A percentile compares a stretch with the other conserved stretches of the same genome.
phyloP scores from a whole-genome alignment of 2,329 filamentous ascomycete genomes.

The Fusarium sp. region DNA sequence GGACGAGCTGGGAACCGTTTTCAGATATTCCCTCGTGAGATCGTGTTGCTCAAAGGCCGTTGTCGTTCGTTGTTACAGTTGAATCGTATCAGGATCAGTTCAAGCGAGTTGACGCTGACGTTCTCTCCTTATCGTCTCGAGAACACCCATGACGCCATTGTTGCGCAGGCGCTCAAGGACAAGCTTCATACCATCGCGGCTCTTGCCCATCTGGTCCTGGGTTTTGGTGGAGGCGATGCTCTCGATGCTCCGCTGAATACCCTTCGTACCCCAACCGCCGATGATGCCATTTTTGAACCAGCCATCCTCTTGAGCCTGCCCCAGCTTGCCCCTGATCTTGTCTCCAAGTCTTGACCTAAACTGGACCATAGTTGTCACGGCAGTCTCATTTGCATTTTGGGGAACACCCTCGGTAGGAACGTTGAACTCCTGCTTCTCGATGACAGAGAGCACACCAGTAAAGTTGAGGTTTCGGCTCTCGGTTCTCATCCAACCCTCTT shows the following conservation, averaged over 20 bases:
- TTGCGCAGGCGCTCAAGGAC: slow-evolving; percentile 78
- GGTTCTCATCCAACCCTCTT: slow-evolving; percentile 85
- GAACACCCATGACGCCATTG: slow-evolving; percentile 69
- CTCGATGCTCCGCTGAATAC: slow-evolving; percentile 85
- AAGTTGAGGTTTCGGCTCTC: slow-evolving; percentile 87
- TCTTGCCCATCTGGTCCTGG: slow-evolving; percentile 82
- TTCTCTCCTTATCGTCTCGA: slow-evolving; percentile 66
- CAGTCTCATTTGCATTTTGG: slow-evolving; percentile 62
- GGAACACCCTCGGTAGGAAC: slow-evolving; percentile 51
- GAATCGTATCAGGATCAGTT: slow-evolving; percentile 34
- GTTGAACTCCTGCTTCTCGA: slow-evolving; percentile 80
- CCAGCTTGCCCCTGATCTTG: slow-evolving; percentile 69
- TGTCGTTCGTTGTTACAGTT: slow-evolving; percentile 47
- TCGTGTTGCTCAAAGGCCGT: slow-evolving; percentile 40
- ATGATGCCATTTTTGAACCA: slow-evolving; percentile 66
- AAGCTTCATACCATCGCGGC: slow-evolving; percentile 84
- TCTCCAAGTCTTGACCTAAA: slow-evolving; percentile 81
- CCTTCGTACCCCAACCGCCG: slow-evolving; percentile 73
- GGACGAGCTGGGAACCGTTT: slow-evolving; percentile 20
- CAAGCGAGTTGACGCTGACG: slow-evolving; percentile 53
- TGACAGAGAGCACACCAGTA: slow-evolving; percentile 81
- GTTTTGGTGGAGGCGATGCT: slow-evolving; percentile 82
- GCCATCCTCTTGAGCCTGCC: slow-evolving; percentile 60
- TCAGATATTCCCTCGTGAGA: slow-evolving; percentile 21
- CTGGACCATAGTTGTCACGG: slow-evolving; percentile 79